Evolutionary conservation across 257 asterid genomes (phyloP).

Genomic region (Solanum gandarillasii): DNA sequence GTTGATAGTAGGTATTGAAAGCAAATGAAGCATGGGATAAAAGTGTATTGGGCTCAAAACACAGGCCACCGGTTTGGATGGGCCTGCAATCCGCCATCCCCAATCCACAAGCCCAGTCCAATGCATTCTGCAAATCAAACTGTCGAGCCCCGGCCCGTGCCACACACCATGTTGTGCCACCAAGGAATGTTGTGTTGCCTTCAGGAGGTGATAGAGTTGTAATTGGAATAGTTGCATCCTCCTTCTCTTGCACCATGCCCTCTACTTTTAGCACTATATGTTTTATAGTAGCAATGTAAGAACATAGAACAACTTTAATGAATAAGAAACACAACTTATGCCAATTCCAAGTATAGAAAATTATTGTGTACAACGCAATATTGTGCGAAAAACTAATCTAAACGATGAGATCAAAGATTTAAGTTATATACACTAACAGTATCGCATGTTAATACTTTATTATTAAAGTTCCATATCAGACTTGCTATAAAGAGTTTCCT

Average conservation of each 20-base stretch:
- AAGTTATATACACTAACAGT: not conserved
- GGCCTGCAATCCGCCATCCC: conserved; percentile 54
- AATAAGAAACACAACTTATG: not conserved
- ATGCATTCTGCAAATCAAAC: conserved; percentile 45
- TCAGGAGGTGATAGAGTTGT: conserved; percentile 41
- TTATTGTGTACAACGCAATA: not conserved
- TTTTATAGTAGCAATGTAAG: not conserved
- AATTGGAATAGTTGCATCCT: conserved; percentile 22
- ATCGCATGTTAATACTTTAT: not conserved
- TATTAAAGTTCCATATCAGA: not conserved
- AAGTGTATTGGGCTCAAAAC: conserved; percentile 56
- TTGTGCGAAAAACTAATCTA: not conserved
- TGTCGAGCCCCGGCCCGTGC: conserved; percentile 47
- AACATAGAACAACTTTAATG: not conserved
- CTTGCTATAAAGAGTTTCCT: not conserved
- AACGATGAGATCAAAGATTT: not conserved
- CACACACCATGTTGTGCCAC: conserved; percentile 60
- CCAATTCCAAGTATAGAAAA: not conserved
- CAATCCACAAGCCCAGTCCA: conserved; percentile 82
- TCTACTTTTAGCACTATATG: conserved; percentile 5
- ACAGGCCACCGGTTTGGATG: conserved; percentile 60
- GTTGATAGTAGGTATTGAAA: conserved; percentile 71
- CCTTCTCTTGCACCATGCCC: conserved; percentile 32
- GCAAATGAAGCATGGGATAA: conserved; percentile 69
- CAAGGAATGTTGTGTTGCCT: conserved; percentile 75